A percentile compares a stretch with the other conserved stretches of the same genome.
Conservation (phyloP, 2,329 filamentous ascomycete genomes). For the Gliomastix tumulicola region DNA sequence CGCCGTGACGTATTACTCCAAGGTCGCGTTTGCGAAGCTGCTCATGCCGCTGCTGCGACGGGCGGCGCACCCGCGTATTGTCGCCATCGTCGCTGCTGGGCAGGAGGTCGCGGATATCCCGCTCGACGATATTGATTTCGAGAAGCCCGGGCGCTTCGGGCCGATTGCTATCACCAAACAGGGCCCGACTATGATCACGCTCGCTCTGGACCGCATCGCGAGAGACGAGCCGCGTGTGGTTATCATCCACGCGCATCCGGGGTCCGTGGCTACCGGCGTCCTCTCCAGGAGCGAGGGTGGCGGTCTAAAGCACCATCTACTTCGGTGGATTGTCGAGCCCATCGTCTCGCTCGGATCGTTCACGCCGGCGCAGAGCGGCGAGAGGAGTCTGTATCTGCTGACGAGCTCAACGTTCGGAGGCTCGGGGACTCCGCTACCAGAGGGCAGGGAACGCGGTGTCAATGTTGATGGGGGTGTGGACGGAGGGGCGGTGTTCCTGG, state of each 20-base stretch:
- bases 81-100: constrained; percentile 1
- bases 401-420: background rate
- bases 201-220: background rate
- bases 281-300: background rate
- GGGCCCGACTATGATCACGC: background rate
- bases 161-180: background rate
- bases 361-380: background rate
- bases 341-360: background rate
- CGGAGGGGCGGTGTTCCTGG: background rate
- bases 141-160: background rate
- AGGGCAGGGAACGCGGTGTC: background rate
- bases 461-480: background rate
- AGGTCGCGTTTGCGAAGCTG: background rate
- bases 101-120: constrained; percentile 1
- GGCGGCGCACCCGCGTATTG: background rate
- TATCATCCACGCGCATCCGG: constrained; percentile 3
- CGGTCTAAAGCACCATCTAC: too few relatives aligned
- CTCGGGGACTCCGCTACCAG: background rate
- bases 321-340: background rate
- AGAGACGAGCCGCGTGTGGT: background rate
- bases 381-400: background rate
- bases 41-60: constrained; percentile 1
- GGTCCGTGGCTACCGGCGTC: background rate
- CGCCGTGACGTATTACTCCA: background rate
- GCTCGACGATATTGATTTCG: constrained; percentile 1